phyloP scores from a whole-genome alignment of 345 rosid species.

The Rhodamnia rubescens region DNA sequence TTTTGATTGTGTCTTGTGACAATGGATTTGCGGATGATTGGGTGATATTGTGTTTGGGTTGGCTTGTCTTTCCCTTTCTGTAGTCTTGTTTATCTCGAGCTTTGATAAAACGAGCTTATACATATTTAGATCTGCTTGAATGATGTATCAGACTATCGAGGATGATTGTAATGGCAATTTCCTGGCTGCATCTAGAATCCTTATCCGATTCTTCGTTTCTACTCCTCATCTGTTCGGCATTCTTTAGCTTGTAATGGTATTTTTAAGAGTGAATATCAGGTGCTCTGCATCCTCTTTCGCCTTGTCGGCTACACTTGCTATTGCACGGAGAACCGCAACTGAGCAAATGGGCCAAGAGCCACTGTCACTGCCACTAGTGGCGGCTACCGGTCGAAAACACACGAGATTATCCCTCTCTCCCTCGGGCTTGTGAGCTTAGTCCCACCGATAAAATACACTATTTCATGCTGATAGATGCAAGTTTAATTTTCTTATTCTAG shows the following conservation, averaged over 20 bases:
- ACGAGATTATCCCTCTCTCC: too few relatives aligned
- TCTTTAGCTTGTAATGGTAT: neutral
- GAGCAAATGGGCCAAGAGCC: neutral
- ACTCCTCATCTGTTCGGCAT: neutral
- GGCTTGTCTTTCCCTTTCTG: neutral
- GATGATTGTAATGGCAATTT: neutral
- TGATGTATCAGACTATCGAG: neutral
- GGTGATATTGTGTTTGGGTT: neutral
- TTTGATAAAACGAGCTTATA: neutral
- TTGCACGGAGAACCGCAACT: neutral
- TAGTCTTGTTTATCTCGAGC: neutral
- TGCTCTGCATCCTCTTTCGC: neutral
- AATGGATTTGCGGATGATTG: slow-evolving; percentile 1
- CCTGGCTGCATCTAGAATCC: neutral
- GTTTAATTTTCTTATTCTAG: neutral
- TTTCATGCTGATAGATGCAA: neutral
- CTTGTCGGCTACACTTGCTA: neutral
- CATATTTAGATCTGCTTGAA: neutral
- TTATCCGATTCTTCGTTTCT: neutral
- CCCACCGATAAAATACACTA: neutral
- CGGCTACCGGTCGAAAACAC: neutral
- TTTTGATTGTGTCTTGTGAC: neutral
- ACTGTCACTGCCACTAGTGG: neutral
- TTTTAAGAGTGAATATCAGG: neutral
- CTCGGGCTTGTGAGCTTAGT: neutral